phyloP scores from a whole-genome alignment of 192 early-diverging fungal species.

The Linderina pennispora region DNA sequence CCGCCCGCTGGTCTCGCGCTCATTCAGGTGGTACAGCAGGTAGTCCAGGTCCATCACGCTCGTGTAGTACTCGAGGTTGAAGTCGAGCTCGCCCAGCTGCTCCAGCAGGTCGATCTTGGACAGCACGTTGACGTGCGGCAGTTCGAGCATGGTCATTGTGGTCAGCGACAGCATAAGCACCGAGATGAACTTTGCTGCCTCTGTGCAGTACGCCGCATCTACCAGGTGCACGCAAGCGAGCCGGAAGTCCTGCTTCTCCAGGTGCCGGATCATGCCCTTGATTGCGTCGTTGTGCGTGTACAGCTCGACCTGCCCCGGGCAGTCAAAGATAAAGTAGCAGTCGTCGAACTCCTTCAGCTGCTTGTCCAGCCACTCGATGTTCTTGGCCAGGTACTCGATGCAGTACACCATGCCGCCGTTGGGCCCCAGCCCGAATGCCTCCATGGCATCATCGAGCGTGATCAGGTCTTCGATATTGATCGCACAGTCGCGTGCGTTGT shows the following conservation, averaged over 20 bases:
- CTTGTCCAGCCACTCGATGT: conserved; percentile 87
- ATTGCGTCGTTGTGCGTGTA: conserved; percentile 91
- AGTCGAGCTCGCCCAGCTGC: conserved; percentile 64
- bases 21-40: conserved; percentile 71
- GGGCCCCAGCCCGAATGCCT: conserved; percentile 82
- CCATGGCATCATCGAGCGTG: conserved; percentile 89
- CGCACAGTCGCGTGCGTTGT: conserved; percentile 74
- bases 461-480: conserved; percentile 86
- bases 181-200: conserved; percentile 91
- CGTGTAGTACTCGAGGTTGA: conserved; percentile 93
- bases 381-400: conserved; percentile 88
- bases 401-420: conserved; percentile 98
- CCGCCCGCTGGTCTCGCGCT: conserved; percentile 43
- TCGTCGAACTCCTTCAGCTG: conserved; percentile 52
- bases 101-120: conserved; percentile 91
- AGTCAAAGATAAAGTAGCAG: conserved; percentile 93
- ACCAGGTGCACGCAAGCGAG: conserved; percentile 81
- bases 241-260: conserved; percentile 61
- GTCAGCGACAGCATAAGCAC: conserved; percentile 82
- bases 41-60: conserved; percentile 88
- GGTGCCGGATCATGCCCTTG: conserved; percentile 61
- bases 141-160: conserved; percentile 88
- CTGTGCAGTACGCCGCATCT: conserved; percentile 88
- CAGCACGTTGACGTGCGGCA: conserved; percentile 96
- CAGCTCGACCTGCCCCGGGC: conserved; percentile 95